Conservation (phyloP, 139 green algal species). For the Pleodorina starrii region DNA sequence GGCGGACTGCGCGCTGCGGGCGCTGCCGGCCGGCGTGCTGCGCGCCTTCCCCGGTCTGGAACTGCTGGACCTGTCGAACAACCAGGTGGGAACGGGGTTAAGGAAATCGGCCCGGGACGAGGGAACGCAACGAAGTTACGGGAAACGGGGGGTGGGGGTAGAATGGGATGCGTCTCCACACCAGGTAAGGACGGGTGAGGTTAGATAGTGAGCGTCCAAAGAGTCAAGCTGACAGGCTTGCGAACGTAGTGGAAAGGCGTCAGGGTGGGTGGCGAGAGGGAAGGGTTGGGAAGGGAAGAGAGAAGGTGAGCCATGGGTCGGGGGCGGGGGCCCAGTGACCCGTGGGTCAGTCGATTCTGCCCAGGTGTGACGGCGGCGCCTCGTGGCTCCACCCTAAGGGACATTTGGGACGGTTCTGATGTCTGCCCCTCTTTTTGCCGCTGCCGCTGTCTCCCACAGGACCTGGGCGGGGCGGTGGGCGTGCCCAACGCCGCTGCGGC, state of each 20-base stretch:
- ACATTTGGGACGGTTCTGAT: too few species aligned
- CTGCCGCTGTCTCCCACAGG: neutral
- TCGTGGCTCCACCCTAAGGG: too few species aligned
- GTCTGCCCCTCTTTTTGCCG: neutral
- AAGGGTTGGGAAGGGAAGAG: neutral
- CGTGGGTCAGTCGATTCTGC: neutral
- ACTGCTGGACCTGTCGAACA: constrained; percentile 7
- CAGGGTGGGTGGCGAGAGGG: neutral
- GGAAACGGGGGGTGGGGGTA: too few species aligned
- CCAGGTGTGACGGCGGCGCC: too few species aligned
- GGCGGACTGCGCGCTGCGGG: constrained; percentile 10
- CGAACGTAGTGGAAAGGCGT: too few species aligned
- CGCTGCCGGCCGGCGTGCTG: neutral
- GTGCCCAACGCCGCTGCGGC: neutral
- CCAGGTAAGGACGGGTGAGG: too few species aligned
- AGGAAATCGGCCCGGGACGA: too few species aligned
- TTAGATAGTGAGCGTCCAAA: too few species aligned
- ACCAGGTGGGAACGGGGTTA: constrained; percentile 1
- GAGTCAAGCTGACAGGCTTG: too few species aligned
- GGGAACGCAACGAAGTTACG: too few species aligned
- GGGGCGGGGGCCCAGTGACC: neutral
- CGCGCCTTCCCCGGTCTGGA: neutral
- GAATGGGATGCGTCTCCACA: too few species aligned
- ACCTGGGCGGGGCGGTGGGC: neutral
- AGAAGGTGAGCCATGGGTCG: neutral